Conservation (phyloP, 1,139 yeast genomes). For the Yarrowia galli region DNA sequence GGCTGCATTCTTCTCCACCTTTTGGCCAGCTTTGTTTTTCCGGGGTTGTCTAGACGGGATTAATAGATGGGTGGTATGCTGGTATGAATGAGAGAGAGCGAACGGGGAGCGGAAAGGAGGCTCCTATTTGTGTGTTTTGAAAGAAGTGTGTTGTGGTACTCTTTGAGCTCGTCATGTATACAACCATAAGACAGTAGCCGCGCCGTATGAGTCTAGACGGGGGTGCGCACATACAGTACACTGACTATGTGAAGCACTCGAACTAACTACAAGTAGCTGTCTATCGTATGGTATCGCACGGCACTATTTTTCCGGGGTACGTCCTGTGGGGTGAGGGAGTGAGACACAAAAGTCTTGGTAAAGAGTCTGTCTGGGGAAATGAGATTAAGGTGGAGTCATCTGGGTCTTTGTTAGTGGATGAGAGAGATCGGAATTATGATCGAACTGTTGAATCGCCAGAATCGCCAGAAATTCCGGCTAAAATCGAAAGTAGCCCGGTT, state of each 20-base stretch:
- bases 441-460: too few species aligned
- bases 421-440: background rate
- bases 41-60: slow-evolving; percentile 1
- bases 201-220: background rate
- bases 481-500: background rate
- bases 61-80: too few species aligned
- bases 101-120: too few species aligned
- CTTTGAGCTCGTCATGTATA: too few species aligned
- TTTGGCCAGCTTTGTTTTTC: slow-evolving; percentile 19
- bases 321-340: background rate
- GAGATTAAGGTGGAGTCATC: background rate
- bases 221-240: too few species aligned
- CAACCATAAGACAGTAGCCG: background rate
- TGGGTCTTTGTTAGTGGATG: background rate
- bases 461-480: background rate
- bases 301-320: slow-evolving; percentile 25
- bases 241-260: background rate
- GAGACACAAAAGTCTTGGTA: background rate
- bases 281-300: slow-evolving; percentile 3
- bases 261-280: background rate
- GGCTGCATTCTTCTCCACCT: slow-evolving; percentile 31
- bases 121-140: too few species aligned
- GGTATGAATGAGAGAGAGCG: too few species aligned
- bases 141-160: too few species aligned
- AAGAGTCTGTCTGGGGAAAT: background rate